Evolutionary conservation across 2,329 filamentous ascomycete species (phyloP).

Genomic region (Exophiala sp.): DNA sequence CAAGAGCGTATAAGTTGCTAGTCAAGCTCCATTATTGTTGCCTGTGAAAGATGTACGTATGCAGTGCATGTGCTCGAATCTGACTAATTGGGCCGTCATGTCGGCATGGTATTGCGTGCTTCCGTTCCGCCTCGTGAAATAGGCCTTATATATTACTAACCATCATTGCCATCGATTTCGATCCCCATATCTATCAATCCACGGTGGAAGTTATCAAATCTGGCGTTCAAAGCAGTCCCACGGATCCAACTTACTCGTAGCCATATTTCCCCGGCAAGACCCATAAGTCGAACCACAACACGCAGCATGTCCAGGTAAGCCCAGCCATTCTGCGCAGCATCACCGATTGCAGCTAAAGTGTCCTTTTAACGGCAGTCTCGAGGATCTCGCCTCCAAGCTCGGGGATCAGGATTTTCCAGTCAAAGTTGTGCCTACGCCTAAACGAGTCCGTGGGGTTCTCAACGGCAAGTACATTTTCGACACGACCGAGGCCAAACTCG

Average conservation of each 20-base stretch:
- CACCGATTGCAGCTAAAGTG: not conserved
- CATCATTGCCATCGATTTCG: too few species aligned
- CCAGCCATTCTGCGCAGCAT: not conserved
- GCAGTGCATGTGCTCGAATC: too few species aligned
- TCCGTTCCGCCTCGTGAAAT: too few species aligned
- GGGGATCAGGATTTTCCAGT: conserved; percentile 16
- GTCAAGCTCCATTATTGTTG: too few species aligned
- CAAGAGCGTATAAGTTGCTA: too few species aligned
- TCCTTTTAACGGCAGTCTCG: conserved; percentile 11
- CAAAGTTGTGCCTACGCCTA: conserved; percentile 24
- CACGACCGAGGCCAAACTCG: conserved; percentile 25
- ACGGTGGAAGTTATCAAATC: not conserved
- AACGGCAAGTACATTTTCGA: conserved; percentile 28
- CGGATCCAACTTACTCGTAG: conserved; percentile 4
- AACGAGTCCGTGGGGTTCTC: conserved; percentile 27
- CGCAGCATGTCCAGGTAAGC: conserved; percentile 17
- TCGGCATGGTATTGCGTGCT: too few species aligned
- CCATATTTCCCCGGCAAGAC: conserved; percentile 2
- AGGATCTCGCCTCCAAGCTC: conserved; percentile 26
- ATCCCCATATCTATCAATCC: too few species aligned
- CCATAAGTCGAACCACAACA: not conserved
- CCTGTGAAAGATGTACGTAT: too few species aligned
- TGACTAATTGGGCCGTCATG: too few species aligned
- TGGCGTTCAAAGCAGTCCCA: conserved; percentile 11
- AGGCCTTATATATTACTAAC: too few species aligned